Evolutionary conservation across 2,329 filamentous ascomycete genomes (phyloP), one percentile per base, ranked within the genome.

Genomic region (Orbilia javanica): DNA sequence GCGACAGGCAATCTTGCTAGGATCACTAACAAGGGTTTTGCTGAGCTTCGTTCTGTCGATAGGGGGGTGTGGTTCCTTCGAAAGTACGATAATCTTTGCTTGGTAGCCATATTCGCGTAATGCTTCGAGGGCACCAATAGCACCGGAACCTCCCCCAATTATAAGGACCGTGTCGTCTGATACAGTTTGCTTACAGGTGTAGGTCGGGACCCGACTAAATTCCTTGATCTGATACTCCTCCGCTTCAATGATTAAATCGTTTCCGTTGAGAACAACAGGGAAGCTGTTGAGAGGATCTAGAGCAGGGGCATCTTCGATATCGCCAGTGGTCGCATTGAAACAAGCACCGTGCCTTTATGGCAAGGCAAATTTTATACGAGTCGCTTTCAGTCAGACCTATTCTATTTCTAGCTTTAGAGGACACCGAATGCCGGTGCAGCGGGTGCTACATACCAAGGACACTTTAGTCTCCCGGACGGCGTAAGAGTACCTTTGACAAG

Each of bases 1-100:
- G 79, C 96, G 89, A 87, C 90, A 92, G 48, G 91, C 90, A 50
- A 97, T 85, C 85, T 97, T 97, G 52, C 88, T 87, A 0, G 90
- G 84, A 83, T 99, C 95, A 5, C 92, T 89, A 79, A 97, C 88
- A 11, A 99, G 87, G 0, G 95, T 93, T 85, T 99, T 99, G 82
- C 94, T 97, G 48, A 99, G 88, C 87, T 98, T 98, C 10, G 96
- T 93, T 20, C 96, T 90, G 85, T 99, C 96, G 81, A 98, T 94
- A 34, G 94, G 94, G 36, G 92, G 88, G 83, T 96, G 92, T 22
- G 92, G 91, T 84, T 99, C 96, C 80, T 89, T 90, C 11, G 92
- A 91, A 82, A 99, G 90, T 82, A 97, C 87, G 0, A 94, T 96
- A 81, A 99, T 90, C 69, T 88, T 86, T 13, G 94, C 95, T 4